Evolutionary conservation across 2,329 filamentous ascomycete species (phyloP), one percentile per base, ranked within the genome.

Genomic region (Diplodia sapinea): DNA sequence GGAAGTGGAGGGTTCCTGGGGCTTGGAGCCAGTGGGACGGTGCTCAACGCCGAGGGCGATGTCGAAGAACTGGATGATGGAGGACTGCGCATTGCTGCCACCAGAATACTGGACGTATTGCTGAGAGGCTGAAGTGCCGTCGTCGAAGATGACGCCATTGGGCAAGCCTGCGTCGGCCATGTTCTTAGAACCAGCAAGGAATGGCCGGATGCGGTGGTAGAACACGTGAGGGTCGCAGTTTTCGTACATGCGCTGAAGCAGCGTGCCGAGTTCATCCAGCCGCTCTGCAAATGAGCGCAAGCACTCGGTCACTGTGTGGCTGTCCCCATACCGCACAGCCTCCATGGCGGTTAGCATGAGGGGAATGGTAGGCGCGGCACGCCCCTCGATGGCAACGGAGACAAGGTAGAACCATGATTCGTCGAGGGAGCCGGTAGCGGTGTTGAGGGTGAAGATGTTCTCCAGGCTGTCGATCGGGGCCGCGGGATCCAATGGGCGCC

Each of bases 381-480:
- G 90, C 66, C 94, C 93, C 80, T 99, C 95, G 71, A 99, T 97
- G 70, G 94, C 95, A 3, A 97, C 92, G 0, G 93, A 97, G 64
- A 98, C 88, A 13, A 99, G 85, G 77, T 98, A 99, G 77, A 99
- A 99, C 95, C 95, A 99, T 70, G 95, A 97, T 81, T 99, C 95
- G 76, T 99, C 95, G 66, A 96, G 84, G 8, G 93, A 94, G 62
- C 95, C 95, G 17, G 95, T 98, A 76, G 97, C 96, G 17, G 95
- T 97, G 74, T 89, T 88, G 69, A 98, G 84, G 2, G 92, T 95
- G 50, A 92, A 89, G 67, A 99, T 85, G 74, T 99, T 98, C 75
- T 95, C 90, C 55, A 98, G 85, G 70, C 88, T 88, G 75, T 96
- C 92, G 68, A 95, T 88, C 43, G 87, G 86, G 78, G 97, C 94